Base-by-base conservation (phyloP, 1,139 yeast species). In the Lodderomyces pseudojiufengensis region DNA sequence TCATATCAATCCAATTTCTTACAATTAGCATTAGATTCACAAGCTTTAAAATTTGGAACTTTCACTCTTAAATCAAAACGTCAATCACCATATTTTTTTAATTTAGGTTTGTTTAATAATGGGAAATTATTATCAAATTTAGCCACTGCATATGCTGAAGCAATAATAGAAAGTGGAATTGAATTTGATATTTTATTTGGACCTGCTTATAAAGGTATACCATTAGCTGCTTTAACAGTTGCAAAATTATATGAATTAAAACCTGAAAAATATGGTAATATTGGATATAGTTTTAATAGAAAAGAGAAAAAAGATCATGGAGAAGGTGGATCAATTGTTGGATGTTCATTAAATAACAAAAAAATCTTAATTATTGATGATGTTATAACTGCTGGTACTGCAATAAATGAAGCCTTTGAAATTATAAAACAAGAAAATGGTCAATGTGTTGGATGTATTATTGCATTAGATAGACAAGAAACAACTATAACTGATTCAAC, bases 341-440 rank as follows among this genome's bases (percentile, higher is more conserved):
- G 98, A 24, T 78, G 86, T 31, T 62, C 77, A 3, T 73, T 92
- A 50, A 72, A 73, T 43, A 84, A 76, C 38, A 84, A 88, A 60
- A 73, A 72, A 44, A 77, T 88, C 24, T 69, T 92, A 52, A 84
- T 92, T 51, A 87, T 92, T 46, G 98, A 92, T 61, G 98, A 92
- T 54, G 97, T 92, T 34, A 90, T 92, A 80, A 92, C 97, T 42
- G 97, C 98, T 3, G 98, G 98, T 27, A 92, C 97, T 41, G 98
- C 98, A 37, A 88, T 90, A 57, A 84, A 84, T 52, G 97, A 92
- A 63, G 97, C 97, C 1, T 84, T 87, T 49, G 79, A 74, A 36
- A 84, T 92, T 51, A 87, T 92, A 51, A 69, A 69, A 18, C 66
- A 57, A 20, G 92, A 81, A 50, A 69, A 77, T 29, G 98, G 96